phyloP scores from a whole-genome alignment of 2,329 filamentous ascomycete genomes.

The Trematosphaeria pertusa region DNA sequence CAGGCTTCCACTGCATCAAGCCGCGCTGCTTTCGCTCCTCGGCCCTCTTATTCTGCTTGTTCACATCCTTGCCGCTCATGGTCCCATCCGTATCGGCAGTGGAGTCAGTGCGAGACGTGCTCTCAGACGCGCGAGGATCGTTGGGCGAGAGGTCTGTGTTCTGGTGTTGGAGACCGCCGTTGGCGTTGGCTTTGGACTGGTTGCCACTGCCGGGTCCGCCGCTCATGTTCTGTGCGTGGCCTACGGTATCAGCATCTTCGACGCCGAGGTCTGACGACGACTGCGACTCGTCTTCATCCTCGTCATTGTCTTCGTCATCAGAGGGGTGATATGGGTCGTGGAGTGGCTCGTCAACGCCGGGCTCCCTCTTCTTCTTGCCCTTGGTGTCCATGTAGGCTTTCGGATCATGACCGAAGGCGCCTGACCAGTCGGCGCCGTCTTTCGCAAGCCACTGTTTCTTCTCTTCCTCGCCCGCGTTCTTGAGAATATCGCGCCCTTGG shows the following conservation, averaged over 20 bases:
- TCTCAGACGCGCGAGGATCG: conserved; percentile 31
- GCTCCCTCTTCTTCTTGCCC: conserved; percentile 63
- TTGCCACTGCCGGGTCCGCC: conserved; percentile 22
- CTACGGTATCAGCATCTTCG: conserved; percentile 58
- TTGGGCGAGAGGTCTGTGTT: conserved; percentile 40
- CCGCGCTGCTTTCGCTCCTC: conserved; percentile 87
- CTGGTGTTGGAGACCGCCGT: conserved; percentile 31
- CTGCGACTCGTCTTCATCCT: conserved; percentile 50
- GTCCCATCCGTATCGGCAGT: conserved; percentile 27
- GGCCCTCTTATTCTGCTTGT: conserved; percentile 70
- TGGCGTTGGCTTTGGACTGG: conserved; percentile 16
- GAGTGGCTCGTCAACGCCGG: conserved; percentile 59
- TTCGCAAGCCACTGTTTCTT: conserved; percentile 79
- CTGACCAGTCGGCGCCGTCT: conserved; percentile 84
- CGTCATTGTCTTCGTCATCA: conserved; percentile 50
- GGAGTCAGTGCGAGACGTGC: conserved; percentile 34
- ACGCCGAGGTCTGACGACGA: conserved; percentile 64
- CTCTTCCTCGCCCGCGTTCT: conserved; percentile 73
- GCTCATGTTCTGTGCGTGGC: conserved; percentile 29
- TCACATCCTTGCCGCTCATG: conserved; percentile 63
- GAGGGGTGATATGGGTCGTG: conserved; percentile 59
- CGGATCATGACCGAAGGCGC: conserved; percentile 83
- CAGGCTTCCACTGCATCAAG: conserved; percentile 93
- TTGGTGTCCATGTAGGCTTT: conserved; percentile 62
- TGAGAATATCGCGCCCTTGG: conserved; percentile 80